Evolutionary conservation across 495 filamentous ascomycete species (phyloP), one percentile per base, ranked within the genome.

Genomic region (Aspergillus kassunensis): DNA sequence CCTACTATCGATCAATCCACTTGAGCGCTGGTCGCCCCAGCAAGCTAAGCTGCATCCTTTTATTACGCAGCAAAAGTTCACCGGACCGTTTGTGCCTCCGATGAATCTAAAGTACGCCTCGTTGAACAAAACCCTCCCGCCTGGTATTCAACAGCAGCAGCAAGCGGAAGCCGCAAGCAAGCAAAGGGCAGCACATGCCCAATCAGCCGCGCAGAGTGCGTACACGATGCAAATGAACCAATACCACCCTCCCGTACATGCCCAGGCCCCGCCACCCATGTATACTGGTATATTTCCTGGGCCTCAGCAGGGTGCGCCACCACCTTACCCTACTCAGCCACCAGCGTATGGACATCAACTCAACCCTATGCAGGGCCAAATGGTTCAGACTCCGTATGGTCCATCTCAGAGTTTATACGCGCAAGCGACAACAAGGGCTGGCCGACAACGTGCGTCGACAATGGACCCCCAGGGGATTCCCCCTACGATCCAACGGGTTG

Each of bases 21-120:
- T 99, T 21, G 95, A 99, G 64, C 78, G 95, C 53, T 99, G 95
- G 95, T 95, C 95, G 13, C 95, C 95, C 10, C 91, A 96, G 60
- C 95, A 99, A 66, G 95, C 95, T 25, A 96, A 96, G 61, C 67
- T 96, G 59, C 95, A 99, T 60, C 95, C 95, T 4, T 99, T 99
- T 74, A 99, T 99, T 60, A 99, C 95, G 0, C 95, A 99, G 60
- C 87, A 93, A 56, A 99, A 99, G 71, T 97, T 86, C 64, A 96
- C 91, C 0, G 91, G 90, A 12, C 89, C 89, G 6, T 99, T 97
- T 62, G 85, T 97, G 27, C 95, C 95, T n/a, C 95, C 92, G 8
- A 95, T 96, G 90, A 96, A 95, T 57, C 71, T 96, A 37, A 96
- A 95, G 67, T 82, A 89, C 31, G 88, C 86, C 35, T 84, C 89